Conservation (phyloP, 106 monocot genomes). For the Xerophyta viscosa region DNA sequence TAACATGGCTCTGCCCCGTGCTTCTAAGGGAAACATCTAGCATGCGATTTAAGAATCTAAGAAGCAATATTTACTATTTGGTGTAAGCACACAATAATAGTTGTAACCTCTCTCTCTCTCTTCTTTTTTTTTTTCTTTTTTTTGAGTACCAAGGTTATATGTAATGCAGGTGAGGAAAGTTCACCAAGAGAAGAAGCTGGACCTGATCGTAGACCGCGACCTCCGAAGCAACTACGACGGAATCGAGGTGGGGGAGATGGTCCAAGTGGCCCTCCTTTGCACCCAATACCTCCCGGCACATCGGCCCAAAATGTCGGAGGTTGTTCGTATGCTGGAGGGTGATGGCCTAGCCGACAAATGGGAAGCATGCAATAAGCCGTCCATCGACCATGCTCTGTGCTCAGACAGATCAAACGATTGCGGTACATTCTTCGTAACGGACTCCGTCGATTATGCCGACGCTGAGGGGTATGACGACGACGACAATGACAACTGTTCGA, state of each 20-base stretch:
- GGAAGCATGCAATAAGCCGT: slow-evolving; percentile 10
- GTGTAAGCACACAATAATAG: too few relatives aligned
- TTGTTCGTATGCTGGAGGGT: slow-evolving; percentile 39
- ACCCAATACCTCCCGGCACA: slow-evolving; percentile 22
- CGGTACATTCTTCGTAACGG: background rate
- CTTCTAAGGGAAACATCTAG: too few relatives aligned
- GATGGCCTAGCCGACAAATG: slow-evolving; percentile 33
- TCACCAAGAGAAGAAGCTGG: slow-evolving; percentile 26
- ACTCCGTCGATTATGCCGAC: background rate
- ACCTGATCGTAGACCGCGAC: slow-evolving; percentile 25
- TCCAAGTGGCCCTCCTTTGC: slow-evolving; percentile 37
- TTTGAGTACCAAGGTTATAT: too few relatives aligned
- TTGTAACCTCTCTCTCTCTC: too few relatives aligned
- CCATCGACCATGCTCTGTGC: background rate
- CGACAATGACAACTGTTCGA: slow-evolving; percentile 4
- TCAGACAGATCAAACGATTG: background rate
- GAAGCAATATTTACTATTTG: too few relatives aligned
- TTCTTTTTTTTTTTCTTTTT: too few relatives aligned
- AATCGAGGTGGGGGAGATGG: slow-evolving; percentile 33
- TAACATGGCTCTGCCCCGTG: too few relatives aligned
- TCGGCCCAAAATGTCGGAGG: slow-evolving; percentile 43
- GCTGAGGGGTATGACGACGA: too few relatives aligned
- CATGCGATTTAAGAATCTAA: too few relatives aligned
- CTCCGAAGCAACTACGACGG: slow-evolving; percentile 20
- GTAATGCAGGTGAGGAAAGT: slow-evolving; percentile 26